These are phyloP conservation scores for Datisca glomerata DNA, from an alignment of 306 rosid species.

Conservation along the genomic window DNA sequence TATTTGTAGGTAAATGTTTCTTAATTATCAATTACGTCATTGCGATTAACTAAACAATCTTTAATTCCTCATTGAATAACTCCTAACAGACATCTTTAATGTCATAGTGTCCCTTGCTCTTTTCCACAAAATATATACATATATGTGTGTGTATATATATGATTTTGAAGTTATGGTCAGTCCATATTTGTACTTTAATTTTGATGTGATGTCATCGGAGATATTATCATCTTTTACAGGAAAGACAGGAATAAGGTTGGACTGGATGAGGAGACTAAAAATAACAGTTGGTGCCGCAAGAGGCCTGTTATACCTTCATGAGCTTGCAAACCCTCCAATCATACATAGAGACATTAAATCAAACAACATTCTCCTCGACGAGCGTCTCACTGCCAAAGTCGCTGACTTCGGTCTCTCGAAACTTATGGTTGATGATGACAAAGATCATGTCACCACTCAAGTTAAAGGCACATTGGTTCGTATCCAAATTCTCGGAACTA, in stretches of 20 bases:
- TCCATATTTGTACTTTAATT: neutral
- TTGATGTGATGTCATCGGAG: too few relatives aligned
- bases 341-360: slow-evolving; percentile 87
- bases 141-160: too few relatives aligned
- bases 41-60: too few relatives aligned
- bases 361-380: slow-evolving; percentile 59
- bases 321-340: slow-evolving; percentile 61
- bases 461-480: slow-evolving; percentile 75
- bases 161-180: too few relatives aligned
- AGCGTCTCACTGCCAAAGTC: slow-evolving; percentile 51
- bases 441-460: slow-evolving; percentile 49
- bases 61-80: too few relatives aligned
- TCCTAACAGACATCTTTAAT: too few relatives aligned
- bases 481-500: neutral
- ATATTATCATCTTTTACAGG: too few relatives aligned
- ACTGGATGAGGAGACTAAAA: slow-evolving; percentile 61
- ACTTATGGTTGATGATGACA: slow-evolving; percentile 38
- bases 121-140: too few relatives aligned
- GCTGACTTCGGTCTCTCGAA: slow-evolving; percentile 84
- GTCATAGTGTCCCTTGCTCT: too few relatives aligned
- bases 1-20: too few relatives aligned
- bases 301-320: slow-evolving; percentile 74
- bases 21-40: too few relatives aligned
- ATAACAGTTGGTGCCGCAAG: slow-evolving; percentile 63
- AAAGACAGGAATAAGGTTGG: slow-evolving; percentile 55